phyloP scores from a whole-genome alignment of 192 early-diverging fungal species.

The Linnemannia schmuckeri region DNA sequence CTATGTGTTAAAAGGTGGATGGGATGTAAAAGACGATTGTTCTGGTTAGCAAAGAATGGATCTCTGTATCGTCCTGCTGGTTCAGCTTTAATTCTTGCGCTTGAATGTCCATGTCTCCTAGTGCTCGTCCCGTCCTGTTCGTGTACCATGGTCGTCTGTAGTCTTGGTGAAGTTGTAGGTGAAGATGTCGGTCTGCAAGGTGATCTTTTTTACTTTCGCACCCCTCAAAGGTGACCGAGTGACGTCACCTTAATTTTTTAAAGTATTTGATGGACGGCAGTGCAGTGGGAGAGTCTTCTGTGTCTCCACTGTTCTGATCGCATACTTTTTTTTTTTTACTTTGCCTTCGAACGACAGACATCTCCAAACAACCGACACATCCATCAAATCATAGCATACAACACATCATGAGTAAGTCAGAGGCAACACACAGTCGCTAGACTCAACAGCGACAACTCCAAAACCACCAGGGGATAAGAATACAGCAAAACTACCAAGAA shows the following conservation, averaged over 20 bases:
- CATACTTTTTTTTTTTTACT: neutral
- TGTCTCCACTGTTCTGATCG: no score
- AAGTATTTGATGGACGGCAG: no score
- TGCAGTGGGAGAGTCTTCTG: no score
- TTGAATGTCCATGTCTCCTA: neutral
- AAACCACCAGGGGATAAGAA: neutral
- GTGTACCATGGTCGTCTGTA: no score
- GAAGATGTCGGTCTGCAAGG: no score
- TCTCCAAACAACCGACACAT: neutral
- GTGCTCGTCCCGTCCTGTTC: no score
- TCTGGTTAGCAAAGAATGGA: neutral
- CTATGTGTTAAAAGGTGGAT: slow-evolving; percentile 25
- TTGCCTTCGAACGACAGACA: neutral
- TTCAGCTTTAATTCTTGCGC: neutral
- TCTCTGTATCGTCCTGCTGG: neutral
- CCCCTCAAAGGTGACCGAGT: no score
- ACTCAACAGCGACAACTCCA: neutral
- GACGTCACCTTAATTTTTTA: no score
- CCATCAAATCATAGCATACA: neutral
- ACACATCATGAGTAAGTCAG: slow-evolving; percentile 32
- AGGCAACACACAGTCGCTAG: neutral
- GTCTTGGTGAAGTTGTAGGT: no score
- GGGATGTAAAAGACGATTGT: neutral
- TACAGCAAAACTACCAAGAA: neutral
- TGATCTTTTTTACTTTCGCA: no score